Conservation (phyloP, 106 monocot genomes). For the Vanilla planifolia region DNA sequence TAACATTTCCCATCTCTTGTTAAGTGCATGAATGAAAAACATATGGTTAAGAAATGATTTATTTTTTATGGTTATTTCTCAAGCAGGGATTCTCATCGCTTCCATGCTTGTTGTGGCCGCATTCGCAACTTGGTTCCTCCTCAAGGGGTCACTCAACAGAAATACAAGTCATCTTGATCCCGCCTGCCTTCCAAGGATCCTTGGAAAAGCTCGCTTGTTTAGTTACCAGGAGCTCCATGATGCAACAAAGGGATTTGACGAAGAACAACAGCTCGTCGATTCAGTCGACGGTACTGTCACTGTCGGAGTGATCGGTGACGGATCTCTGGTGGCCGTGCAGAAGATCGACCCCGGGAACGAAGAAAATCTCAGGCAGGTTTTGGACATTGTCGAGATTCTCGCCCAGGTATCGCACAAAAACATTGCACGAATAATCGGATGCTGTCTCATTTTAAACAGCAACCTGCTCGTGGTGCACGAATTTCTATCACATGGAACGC, state of each 20-base stretch:
- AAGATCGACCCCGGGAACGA: conserved; percentile 39
- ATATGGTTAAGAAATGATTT: too few species aligned
- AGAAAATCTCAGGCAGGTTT: conserved; percentile 26
- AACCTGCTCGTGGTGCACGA: conserved; percentile 71
- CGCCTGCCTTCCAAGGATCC: conserved; percentile 40
- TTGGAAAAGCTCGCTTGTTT: conserved; percentile 37
- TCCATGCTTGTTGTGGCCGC: conserved; percentile 30
- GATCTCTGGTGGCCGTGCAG: conserved; percentile 62
- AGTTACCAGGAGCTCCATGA: conserved; percentile 76
- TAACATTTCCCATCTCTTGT: too few species aligned
- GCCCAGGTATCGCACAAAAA: conserved; percentile 57
- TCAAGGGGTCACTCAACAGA: conserved; percentile 31
- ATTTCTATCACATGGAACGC: conserved; percentile 33
- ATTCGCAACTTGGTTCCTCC: conserved; percentile 30
- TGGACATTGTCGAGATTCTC: conserved; percentile 43
- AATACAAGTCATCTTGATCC: conserved; percentile 26
- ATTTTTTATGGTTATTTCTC: too few species aligned
- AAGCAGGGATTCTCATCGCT: conserved; percentile 50
- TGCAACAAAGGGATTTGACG: conserved; percentile 66
- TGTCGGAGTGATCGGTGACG: conserved; percentile 53
- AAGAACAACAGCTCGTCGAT: conserved; percentile 31
- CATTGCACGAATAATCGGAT: conserved; percentile 62
- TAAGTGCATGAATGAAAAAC: too few species aligned
- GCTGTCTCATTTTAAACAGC: conserved; percentile 35
- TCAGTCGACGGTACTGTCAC: conserved; percentile 35